Evolutionary conservation across 1,284 basidiomycete genomes (phyloP).

Genomic region (Leucoagaricus sp.): DNA sequence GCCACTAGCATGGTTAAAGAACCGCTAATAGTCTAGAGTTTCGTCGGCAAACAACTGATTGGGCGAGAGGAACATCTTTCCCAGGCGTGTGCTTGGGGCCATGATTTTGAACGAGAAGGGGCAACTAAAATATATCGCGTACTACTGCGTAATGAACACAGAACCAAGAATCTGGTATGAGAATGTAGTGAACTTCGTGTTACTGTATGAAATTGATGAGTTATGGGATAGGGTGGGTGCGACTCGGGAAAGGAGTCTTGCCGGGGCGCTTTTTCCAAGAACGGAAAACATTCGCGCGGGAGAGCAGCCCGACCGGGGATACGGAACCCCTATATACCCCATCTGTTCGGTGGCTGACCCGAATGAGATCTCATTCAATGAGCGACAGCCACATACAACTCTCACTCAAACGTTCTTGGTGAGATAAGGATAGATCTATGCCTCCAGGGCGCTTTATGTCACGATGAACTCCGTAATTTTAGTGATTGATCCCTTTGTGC

Average conservation of each 20-base stretch:
- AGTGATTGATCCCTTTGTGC: too few species aligned
- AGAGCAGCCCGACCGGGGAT: neutral
- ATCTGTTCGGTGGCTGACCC: too few species aligned
- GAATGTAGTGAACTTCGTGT: neutral
- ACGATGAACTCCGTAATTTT: too few species aligned
- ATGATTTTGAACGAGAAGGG: neutral
- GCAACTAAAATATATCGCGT: neutral
- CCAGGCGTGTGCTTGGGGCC: too few species aligned
- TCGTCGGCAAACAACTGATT: neutral
- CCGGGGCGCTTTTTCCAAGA: neutral
- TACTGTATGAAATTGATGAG: too few species aligned
- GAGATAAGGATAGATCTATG: neutral
- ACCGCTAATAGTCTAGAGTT: neutral
- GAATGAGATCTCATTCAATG: neutral
- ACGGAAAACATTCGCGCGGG: neutral
- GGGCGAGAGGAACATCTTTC: neutral
- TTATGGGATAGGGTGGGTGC: neutral
- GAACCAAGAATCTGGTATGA: neutral
- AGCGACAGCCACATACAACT: neutral
- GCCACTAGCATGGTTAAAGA: neutral
- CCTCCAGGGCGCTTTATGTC: neutral
- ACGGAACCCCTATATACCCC: neutral
- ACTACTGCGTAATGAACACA: neutral
- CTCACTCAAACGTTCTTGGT: neutral
- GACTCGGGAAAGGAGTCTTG: neutral